A percentile compares a stretch with the other conserved stretches of the same genome.
These are phyloP conservation scores for Penicillium tannophilum DNA, from an alignment of 495 filamentous ascomycete genomes.

Conservation along the genomic window DNA sequence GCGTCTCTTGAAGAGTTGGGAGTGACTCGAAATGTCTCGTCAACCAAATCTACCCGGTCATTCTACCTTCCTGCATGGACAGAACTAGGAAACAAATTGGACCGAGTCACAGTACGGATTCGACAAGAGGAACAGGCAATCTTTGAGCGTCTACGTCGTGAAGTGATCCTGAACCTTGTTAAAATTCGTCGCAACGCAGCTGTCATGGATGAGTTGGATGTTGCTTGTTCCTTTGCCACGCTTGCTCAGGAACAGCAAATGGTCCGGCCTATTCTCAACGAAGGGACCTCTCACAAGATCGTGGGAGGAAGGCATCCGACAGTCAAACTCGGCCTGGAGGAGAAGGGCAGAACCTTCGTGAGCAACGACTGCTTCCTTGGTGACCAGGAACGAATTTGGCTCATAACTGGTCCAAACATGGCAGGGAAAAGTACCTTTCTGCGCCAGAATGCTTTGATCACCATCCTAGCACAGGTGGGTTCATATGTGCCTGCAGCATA, in stretches of 20 bases:
- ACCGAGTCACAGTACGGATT: slow-evolving; percentile 72
- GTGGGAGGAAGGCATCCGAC: slow-evolving; percentile 86
- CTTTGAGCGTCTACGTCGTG: slow-evolving; percentile 67
- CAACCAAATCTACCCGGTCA: slow-evolving; percentile 80
- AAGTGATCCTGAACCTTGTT: slow-evolving; percentile 75
- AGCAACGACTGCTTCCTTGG: slow-evolving; percentile 85
- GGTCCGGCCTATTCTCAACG: slow-evolving; percentile 70
- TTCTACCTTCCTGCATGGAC: slow-evolving; percentile 88
- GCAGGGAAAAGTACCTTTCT: slow-evolving; percentile 95
- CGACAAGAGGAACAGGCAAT: slow-evolving; percentile 77
- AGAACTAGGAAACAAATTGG: slow-evolving; percentile 70
- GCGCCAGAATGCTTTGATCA: slow-evolving; percentile 91
- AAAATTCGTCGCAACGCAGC: slow-evolving; percentile 83
- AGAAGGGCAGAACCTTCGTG: slow-evolving; percentile 80
- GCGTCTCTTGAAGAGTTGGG: slow-evolving; percentile 43
- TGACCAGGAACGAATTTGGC: slow-evolving; percentile 69
- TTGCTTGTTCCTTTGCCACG: slow-evolving; percentile 78
- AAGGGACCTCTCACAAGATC: slow-evolving; percentile 61
- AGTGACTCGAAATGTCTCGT: slow-evolving; percentile 63
- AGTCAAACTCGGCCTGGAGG: slow-evolving; percentile 77
- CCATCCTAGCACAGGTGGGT: slow-evolving; percentile 88
- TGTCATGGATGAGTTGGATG: slow-evolving; percentile 90
- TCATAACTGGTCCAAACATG: slow-evolving; percentile 99
- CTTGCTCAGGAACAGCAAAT: slow-evolving; percentile 74
- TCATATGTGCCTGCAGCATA: slow-evolving; percentile 88